Base-by-base conservation (phyloP, 345 rosid genomes). In the Excoecaria agallocha region DNA sequence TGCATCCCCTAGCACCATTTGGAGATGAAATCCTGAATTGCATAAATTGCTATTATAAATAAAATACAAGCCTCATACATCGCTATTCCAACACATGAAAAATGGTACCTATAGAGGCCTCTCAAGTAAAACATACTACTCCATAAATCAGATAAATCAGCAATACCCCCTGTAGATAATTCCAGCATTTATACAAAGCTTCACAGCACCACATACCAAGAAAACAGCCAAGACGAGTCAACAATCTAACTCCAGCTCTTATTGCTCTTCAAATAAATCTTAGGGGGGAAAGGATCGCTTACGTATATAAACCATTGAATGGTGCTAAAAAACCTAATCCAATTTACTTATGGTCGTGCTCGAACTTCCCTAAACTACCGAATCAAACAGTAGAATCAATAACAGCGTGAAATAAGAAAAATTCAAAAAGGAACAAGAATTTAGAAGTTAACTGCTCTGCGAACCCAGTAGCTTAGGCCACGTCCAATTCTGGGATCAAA, bases 401-500 rank as follows among this genome's bases (percentile, higher is more conserved):
- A 50, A 50, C 50, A 51, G 50, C 11, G 12, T 6, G 4, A n/a
- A 60, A 48, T 60, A 16, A 43, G 24, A 59, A 55, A 55, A 0
- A 5, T 19, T 19, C 41, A 16, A 10, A 15, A 52, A 70, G 70
- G 41, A 71, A 30, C 1, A 13, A 4, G 5, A 71, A 74, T 7
- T 48, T 20, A 48, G 61, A 65, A 74, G 61, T 39, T 25, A 39
- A 59, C 45, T 66, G 25, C 15, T 55, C 75, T 65, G 25, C 54
- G 46, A 67, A 78, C 39, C 22, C 37, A 50, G 43, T 66, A n/a
- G 39, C 58, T 15, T 7, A n/a, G 20, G 48, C 49, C 59, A 69
- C 62, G 61, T 72, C 52, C 73, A 76, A 61, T 67, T 76, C 69
- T 63, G 74, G 82, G 80, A 78, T 35, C 59, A 75, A 70, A 75